Base-by-base conservation (phyloP, 495 filamentous ascomycete species). In the Aspergillus olivimuriae region DNA sequence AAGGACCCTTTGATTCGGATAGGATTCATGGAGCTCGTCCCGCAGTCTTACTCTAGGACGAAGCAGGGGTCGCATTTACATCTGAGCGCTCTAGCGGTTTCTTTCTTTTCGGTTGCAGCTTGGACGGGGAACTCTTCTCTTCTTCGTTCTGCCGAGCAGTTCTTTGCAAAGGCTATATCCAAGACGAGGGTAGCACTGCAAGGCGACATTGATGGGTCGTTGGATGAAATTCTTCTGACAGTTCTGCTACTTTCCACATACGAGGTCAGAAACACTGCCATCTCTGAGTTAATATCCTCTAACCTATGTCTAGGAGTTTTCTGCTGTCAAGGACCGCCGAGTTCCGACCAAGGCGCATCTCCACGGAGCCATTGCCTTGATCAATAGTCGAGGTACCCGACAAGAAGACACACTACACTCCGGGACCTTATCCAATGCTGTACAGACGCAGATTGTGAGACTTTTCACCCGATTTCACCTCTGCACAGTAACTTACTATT, bases 211-310 rank as follows among this genome's bases (percentile, higher is more conserved):
- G 57, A 66, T 31, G 65, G 68, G 35, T 58, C 64, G 45, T 60
- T 73, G 16, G 77, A 84, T 45, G 64, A 70, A 30, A 76, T 78
- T 10, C 55, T 87, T n/a, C 74, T 79, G 20, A 68, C 80, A 0
- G 74, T 85, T 17, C 59, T 87, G 30, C 52, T 84, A 20, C 61
- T 85, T 33, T 77, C 76, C 0, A 71, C 79, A n/a, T 86, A 78
- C 44, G 81, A 86, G 71, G 78, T 82, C 50, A 31, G 63, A 3
- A n/a, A 9, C 17, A 34, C 35, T 19, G 12, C 14, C 12, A 30
- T 16, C 12, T 11, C 18, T 16, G 12, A 18, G 18, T 2, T 20
- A 15, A 21, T 8, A 18, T 21, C 1, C 21, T 31, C 15, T 46
- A 17, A 33, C 18, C n/a, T 8, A 24, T 52, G 37, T 12, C 5